Base-by-base conservation (phyloP, 805 yeast genomes). In the Saccharomycopsis fermentans region DNA sequence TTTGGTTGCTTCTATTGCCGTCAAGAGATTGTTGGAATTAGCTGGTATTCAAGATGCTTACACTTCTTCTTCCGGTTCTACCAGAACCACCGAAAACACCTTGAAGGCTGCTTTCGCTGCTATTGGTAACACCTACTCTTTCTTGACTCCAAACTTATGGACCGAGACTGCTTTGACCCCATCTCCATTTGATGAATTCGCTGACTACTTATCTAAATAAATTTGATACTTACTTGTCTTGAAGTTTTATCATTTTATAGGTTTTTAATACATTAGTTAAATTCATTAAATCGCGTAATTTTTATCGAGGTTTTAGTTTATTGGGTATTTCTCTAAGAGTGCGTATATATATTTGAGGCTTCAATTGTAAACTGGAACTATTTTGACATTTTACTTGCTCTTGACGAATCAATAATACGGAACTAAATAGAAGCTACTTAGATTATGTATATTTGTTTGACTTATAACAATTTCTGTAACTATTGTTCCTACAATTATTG, bases 91-190 rank as follows among this genome's bases (percentile, higher is more conserved):
- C 73, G 99, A 94, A 84, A 94, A 94, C 96, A 94, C 99, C 77
- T 87, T 94, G 77, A 94, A 94, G 87, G 99, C 99, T 75, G 89
- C 97, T 73, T 94, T 94, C 84, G 91, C 86, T 79, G 99, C 99
- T 74, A 87, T 94, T 74, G 97, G 97, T 83, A 92, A 91, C 96
- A 90, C 99, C 70, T 94, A 94, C 90, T 97, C 96, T 82, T 94
- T 91, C 98, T 87, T 94, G 81, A 94, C 99, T 78, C 99, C 99
- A 76, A 87, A 91, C 96, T 84, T 94, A 80, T 94, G 99, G 99
- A 80, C 81, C 71, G 87, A 84, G 71, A 83, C 84, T 73, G 82
- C 88, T 66, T 83, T 91, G 75, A 82, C 83, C 73, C 81, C 87
- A 69, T 88, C 96, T 74, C 99, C 99, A 77, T 82, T 94, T 78